A percentile compares a stretch with the other conserved stretches of the same genome.
Evolutionary conservation across 2,329 filamentous ascomycete species (phyloP).

Genomic region (Claviceps pusilla): DNA sequence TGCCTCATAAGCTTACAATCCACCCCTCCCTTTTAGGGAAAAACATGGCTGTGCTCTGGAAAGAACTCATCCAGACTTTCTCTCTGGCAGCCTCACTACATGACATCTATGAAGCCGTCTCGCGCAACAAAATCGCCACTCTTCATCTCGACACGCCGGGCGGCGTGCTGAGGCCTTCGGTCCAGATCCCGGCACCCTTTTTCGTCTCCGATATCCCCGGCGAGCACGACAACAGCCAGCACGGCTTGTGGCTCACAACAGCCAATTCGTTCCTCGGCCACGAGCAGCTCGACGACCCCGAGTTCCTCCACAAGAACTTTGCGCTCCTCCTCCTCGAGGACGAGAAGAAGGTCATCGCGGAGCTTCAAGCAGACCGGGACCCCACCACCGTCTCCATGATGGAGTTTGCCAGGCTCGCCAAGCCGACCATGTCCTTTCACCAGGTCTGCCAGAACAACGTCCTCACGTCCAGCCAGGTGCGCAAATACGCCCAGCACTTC

Average conservation of each 20-base stretch:
- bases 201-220: constrained; percentile 61
- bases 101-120: constrained; percentile 68
- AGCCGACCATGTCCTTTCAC: constrained; percentile 50
- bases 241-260: constrained; percentile 74
- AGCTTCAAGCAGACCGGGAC: constrained; percentile 63
- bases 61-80: constrained; percentile 54
- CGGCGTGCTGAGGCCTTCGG: constrained; percentile 44
- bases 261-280: constrained; percentile 60
- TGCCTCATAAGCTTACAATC: background rate
- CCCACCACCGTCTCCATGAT: constrained; percentile 64
- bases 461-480: constrained; percentile 65
- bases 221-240: constrained; percentile 52
- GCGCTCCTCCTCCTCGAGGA: constrained; percentile 74
- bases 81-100: constrained; percentile 71
- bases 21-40: constrained; percentile 22
- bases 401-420: constrained; percentile 65
- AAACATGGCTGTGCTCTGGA: constrained; percentile 54
- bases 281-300: constrained; percentile 50
- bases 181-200: constrained; percentile 49
- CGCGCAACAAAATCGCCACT: constrained; percentile 72
- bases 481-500: constrained; percentile 79
- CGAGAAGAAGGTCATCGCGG: constrained; percentile 55
- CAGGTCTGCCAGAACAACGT: constrained; percentile 57
- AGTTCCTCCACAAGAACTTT: constrained; percentile 70
- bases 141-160: constrained; percentile 54